Evolutionary conservation across 345 rosid genomes (phyloP), one percentile per base, ranked within the genome.

Genomic region (Raphanus sativus): DNA sequence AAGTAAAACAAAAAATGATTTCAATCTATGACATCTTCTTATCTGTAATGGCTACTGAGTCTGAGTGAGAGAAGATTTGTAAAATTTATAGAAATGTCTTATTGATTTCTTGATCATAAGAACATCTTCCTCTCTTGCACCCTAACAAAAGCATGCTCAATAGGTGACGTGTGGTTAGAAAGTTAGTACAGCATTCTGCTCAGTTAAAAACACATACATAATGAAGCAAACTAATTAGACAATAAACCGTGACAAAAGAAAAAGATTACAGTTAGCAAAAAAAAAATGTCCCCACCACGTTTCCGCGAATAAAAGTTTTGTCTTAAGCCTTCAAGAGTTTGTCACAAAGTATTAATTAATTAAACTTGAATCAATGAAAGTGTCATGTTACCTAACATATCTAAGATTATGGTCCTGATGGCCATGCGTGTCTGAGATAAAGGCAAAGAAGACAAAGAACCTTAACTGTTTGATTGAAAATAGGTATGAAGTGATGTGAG

Each of bases 351-450:
- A 73, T 50, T 48, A 65, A 73, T 68, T 64, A 73, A 65, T 45
- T 45, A 61, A 73, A 61, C 58, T 78, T 67, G 55, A 78, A 79
- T 61, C 55, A 33, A 5, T 66, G 82, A 74, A 68, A 74, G 3
- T 63, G 75, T 38, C 75, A 17, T 63, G 6, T 80, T 55, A 80
- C 82, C 82, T 80, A 80, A 74, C 82, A 58, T 63, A 69, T 75
- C 69, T 72, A 69, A 74, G 70, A 62, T 62, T 12, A 17, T 79
- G 75, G 66, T 68, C 74, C 60, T 55, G 6, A 62, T 69, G 75
- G 62, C 82, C 81, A 67, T 67, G 71, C 64, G 54, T 62, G 74
- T 69, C 33, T 69, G 40, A 67, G 34, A 55, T 69, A 25, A 74
- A 54, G 65, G 74, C 6, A 55, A 45, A 21, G 55, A 69, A 30